Evolutionary conservation across 2,329 filamentous ascomycete genomes (phyloP).

Genomic region (Neofusicoccum cordaticola): DNA sequence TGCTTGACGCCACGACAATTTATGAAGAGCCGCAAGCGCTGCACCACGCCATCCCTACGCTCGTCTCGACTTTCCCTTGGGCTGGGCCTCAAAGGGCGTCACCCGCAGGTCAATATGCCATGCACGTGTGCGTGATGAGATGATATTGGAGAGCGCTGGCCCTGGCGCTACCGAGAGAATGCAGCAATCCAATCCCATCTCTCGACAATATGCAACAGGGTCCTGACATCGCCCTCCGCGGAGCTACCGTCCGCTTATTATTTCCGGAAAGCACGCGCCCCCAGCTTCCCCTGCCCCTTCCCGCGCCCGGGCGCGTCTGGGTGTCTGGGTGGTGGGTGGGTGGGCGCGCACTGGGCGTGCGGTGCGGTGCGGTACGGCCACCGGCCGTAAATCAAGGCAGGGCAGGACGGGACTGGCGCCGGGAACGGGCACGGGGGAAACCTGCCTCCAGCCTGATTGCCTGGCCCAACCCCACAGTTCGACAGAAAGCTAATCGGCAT

Average conservation of each 20-base stretch:
- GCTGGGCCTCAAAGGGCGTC: neutral
- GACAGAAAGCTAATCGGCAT: constrained; percentile 11
- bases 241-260: constrained; percentile 12
- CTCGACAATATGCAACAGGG: neutral
- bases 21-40: constrained; percentile 1
- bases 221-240: neutral
- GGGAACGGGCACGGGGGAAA: constrained; percentile 1
- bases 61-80: neutral
- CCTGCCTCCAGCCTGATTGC: neutral
- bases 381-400: constrained; percentile 13
- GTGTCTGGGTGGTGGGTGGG: too few species aligned
- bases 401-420: constrained; percentile 10
- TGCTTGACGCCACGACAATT: constrained; percentile 12
- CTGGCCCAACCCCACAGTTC: constrained; percentile 10
- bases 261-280: constrained; percentile 7
- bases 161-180: neutral
- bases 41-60: neutral
- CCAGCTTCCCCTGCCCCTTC: neutral
- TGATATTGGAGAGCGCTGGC: neutral
- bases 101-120: constrained; percentile 5
- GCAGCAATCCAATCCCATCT: constrained; percentile 7
- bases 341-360: too few species aligned
- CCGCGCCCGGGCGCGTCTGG: neutral
- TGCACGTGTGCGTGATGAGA: constrained; percentile 5
- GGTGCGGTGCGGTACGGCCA: neutral